Evolutionary conservation across 2,329 filamentous ascomycete species (phyloP).

Genomic region (Aspergillus udagawae): DNA sequence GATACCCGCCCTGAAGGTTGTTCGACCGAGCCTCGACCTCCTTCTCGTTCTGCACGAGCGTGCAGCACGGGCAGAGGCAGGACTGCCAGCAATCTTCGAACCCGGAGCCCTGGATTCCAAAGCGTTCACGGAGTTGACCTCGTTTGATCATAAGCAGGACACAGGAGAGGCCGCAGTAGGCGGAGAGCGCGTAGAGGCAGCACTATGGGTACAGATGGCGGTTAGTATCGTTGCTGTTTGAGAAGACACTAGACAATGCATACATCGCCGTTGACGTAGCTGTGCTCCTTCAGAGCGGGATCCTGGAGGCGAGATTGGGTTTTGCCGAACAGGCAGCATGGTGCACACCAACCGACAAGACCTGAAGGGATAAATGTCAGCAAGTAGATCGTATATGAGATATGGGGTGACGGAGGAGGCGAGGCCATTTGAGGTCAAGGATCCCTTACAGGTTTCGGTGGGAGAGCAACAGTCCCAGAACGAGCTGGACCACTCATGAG

Average conservation of each 20-base stretch:
- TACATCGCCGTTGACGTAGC: slow-evolving; percentile 27
- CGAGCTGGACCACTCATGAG: slow-evolving; percentile 25
- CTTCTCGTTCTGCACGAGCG: slow-evolving; percentile 56
- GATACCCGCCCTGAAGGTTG: slow-evolving; percentile 18
- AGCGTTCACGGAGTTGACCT: slow-evolving; percentile 50
- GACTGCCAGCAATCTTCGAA: slow-evolving; percentile 50
- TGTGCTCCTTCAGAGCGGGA: slow-evolving; percentile 23
- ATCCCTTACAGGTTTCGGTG: slow-evolving; percentile 26
- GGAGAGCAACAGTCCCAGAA: slow-evolving; percentile 34
- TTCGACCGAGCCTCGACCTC: slow-evolving; percentile 37
- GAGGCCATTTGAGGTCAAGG: not conserved
- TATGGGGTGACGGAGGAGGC: not conserved
- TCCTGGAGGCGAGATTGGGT: slow-evolving; percentile 29
- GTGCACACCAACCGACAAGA: slow-evolving; percentile 23
- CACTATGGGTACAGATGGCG: slow-evolving; percentile 24
- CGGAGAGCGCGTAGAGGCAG: slow-evolving; percentile 29
- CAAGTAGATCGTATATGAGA: not conserved
- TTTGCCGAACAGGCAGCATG: slow-evolving; percentile 31
- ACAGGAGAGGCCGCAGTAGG: slow-evolving; percentile 28
- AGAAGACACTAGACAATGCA: not conserved
- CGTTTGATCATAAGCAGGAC: slow-evolving; percentile 53
- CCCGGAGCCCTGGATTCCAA: slow-evolving; percentile 50
- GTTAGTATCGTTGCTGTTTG: not conserved
- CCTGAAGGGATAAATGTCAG: slow-evolving; percentile 14
- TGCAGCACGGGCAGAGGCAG: slow-evolving; percentile 56